These are phyloP conservation scores for Vigna mungo DNA, from an alignment of 306 rosid species.

Conservation along the genomic window DNA sequence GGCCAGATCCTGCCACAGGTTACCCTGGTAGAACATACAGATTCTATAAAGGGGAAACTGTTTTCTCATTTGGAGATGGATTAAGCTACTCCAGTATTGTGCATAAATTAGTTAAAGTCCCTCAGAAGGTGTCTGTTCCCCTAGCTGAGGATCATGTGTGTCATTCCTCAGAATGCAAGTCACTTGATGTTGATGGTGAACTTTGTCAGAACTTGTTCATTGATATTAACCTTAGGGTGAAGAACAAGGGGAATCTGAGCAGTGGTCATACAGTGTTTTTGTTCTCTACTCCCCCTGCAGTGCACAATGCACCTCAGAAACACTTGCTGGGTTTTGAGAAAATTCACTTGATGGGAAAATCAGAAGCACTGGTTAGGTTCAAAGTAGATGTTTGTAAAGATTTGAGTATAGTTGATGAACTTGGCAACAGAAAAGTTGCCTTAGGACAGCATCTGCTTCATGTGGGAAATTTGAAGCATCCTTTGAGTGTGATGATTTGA, in stretches of 20 bases:
- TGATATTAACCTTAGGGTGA: constrained; percentile 70
- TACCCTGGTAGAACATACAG: constrained; percentile 91
- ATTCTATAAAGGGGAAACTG: constrained; percentile 85
- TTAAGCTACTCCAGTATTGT: constrained; percentile 70
- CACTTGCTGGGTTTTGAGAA: constrained; percentile 83
- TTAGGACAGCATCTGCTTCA: constrained; percentile 82
- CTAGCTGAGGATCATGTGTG: constrained; percentile 71
- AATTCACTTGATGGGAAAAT: constrained; percentile 54
- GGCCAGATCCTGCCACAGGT: constrained; percentile 76
- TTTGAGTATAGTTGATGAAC: constrained; percentile 84
- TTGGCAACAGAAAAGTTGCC: constrained; percentile 78
- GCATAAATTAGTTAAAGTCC: constrained; percentile 68
- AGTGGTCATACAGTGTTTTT: constrained; percentile 72
- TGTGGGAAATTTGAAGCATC: constrained; percentile 80
- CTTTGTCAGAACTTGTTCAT: constrained; percentile 66
- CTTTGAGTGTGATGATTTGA: constrained; percentile 76
- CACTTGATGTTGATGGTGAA: constrained; percentile 60
- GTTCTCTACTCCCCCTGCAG: constrained; percentile 75
- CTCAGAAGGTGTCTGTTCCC: constrained; percentile 59
- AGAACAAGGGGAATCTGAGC: constrained; percentile 67
- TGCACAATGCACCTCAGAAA: constrained; percentile 83
- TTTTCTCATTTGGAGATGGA: constrained; percentile 86
- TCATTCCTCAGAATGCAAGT: constrained; percentile 64
- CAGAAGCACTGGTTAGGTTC: constrained; percentile 66
- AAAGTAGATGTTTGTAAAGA: constrained; percentile 89